Evolutionary conservation across 2,329 filamentous ascomycete genomes (phyloP), one percentile per base, ranked within the genome.

Genomic region (Penicillium corylophilum): DNA sequence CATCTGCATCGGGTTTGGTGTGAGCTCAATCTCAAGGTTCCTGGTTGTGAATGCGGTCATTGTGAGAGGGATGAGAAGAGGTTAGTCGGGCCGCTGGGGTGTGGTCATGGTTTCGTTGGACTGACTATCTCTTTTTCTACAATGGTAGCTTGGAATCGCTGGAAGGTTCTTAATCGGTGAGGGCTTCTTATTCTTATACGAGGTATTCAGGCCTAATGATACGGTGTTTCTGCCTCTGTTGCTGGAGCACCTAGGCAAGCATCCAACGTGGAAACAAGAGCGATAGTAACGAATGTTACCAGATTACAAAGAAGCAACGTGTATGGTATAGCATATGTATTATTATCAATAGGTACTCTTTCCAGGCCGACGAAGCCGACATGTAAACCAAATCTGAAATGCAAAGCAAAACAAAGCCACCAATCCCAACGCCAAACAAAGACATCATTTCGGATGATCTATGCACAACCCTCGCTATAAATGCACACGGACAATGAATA

Each of bases 401-500:
- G 23, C 24, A 29, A 29, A 28, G 9, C 41, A 15, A 29, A 28
- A 9, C 24, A 15, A 10, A 7, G 28, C 18, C n/a, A 26, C 29
- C 36, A 28, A 51, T 44, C 35, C 55, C 51, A 60, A 60, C 60
- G 59, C 60, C 60, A 29, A 23, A 53, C 44, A 44, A 45, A 38
- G 51, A 39, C 44, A 54, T 38, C 50, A 57, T 22, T 29, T 51
- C 51, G 26, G 46, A 54, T 53, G 44, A 46, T 49, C 38, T 49
- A 55, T 61, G 46, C 38, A 54, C 6, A 61, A 53, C 48, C 48
- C 45, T 59, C 59, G 57, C 59, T 60, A 57, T 44, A 49, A 51
- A 54, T 46, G 45, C 52, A 54, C 28, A 54, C 35, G 18, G 51
- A 51, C 22, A 47, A 29, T 28, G 28, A 36, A 10, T n/a, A n/a